Conservation (phyloP, 2,329 filamentous ascomycete species). For the Fusarium xylarioides region DNA sequence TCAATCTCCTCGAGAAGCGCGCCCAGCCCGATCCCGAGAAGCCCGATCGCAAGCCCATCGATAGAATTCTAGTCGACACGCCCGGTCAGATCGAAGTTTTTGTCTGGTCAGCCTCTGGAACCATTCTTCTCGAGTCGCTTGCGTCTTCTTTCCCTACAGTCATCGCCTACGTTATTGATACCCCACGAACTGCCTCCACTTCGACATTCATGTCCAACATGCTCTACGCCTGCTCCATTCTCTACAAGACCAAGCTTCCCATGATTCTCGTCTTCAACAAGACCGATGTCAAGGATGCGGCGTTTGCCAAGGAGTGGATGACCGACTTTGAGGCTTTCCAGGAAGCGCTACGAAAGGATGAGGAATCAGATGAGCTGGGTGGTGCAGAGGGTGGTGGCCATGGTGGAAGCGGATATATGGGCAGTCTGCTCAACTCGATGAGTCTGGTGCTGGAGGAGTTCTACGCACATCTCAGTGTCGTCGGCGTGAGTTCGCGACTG, state of each 20-base stretch:
- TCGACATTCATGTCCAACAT: slow-evolving; percentile 99
- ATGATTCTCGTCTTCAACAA: slow-evolving; percentile 99
- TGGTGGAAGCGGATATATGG: slow-evolving; percentile 93
- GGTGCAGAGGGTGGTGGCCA: slow-evolving; percentile 73
- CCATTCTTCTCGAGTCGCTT: slow-evolving; percentile 90
- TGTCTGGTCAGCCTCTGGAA: slow-evolving; percentile 95
- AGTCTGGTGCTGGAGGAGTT: slow-evolving; percentile 97
- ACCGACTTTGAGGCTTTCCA: slow-evolving; percentile 98
- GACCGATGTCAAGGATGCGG: slow-evolving; percentile 91
- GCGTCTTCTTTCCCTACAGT: slow-evolving; percentile 96
- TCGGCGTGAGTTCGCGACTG: slow-evolving; percentile 92
- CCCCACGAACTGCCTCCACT: slow-evolving; percentile 89
- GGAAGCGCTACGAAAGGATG: slow-evolving; percentile 80
- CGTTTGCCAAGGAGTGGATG: slow-evolving; percentile 98
- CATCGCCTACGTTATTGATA: slow-evolving; percentile 97
- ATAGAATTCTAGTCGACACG: slow-evolving; percentile 92
- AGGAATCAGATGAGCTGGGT: slow-evolving; percentile 79
- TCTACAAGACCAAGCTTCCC: slow-evolving; percentile 97
- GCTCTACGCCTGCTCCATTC: slow-evolving; percentile 97
- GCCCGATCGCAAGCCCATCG: slow-evolving; percentile 70
- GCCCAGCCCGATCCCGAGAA: slow-evolving; percentile 70
- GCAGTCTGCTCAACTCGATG: slow-evolving; percentile 95
- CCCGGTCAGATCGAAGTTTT: slow-evolving; percentile 99
- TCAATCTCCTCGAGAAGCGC: slow-evolving; percentile 89
- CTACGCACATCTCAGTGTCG: slow-evolving; percentile 91